These are phyloP conservation scores for Nicotiana sylvestris DNA, from an alignment of 257 asterid species.

Conservation along the genomic window DNA sequence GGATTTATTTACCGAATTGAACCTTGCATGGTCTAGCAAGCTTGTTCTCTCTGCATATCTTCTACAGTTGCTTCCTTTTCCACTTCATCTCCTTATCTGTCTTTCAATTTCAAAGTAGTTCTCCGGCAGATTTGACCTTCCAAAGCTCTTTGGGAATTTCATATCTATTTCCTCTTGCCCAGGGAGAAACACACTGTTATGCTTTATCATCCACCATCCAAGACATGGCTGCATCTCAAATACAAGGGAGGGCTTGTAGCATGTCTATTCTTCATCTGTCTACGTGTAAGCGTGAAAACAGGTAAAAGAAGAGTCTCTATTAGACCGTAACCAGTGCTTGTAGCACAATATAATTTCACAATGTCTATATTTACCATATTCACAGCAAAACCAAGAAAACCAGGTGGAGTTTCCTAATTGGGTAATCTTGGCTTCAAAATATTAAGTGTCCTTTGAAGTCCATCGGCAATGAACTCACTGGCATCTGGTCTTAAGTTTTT, in stretches of 20 bases:
- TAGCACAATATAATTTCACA: constrained; percentile 28
- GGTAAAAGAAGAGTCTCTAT: constrained; percentile 77
- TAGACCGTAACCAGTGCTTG: constrained; percentile 42
- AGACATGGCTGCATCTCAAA: constrained; percentile 65
- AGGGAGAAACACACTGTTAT: constrained; percentile 34
- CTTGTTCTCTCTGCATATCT: constrained; percentile 52
- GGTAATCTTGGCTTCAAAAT: constrained; percentile 56
- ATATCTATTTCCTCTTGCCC: constrained; percentile 52
- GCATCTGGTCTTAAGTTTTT: constrained; percentile 64
- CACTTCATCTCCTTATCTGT: constrained; percentile 40
- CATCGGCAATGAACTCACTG: constrained; percentile 55
- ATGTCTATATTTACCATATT: constrained; percentile 66
- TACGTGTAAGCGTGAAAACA: constrained; percentile 67
- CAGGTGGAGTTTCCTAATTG: constrained; percentile 64
- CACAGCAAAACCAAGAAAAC: constrained; percentile 90
- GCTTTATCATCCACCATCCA: constrained; percentile 71
- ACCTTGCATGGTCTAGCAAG: constrained; percentile 35
- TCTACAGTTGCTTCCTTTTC: constrained; percentile 46
- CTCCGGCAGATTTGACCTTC: constrained; percentile 28
- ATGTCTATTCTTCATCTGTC: constrained; percentile 66
- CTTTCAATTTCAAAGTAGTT: constrained; percentile 39
- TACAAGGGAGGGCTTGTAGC: constrained; percentile 48
- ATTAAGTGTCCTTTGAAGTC: constrained; percentile 72
- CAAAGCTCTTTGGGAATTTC: constrained; percentile 53
- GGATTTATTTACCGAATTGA: constrained; percentile 9